phyloP scores from a whole-genome alignment of 495 filamentous ascomycete genomes.

The Mytilinidion resinicola region DNA sequence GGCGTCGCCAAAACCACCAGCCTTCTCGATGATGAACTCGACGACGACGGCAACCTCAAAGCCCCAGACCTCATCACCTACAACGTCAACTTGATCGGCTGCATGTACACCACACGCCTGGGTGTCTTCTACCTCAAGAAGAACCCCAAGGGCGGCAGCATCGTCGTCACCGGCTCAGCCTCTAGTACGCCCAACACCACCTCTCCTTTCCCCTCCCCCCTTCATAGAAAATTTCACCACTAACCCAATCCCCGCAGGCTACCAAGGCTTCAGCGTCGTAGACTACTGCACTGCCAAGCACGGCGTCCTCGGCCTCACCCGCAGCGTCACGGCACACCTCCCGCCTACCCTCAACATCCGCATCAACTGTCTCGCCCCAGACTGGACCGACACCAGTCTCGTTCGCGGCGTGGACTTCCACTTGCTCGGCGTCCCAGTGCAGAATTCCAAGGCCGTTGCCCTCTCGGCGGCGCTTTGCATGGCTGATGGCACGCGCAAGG shows the following conservation, averaged over 20 bases:
- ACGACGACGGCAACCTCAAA: constrained; percentile 18
- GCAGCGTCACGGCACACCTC: constrained; percentile 13
- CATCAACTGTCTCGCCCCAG: constrained; percentile 30
- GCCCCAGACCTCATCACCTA: constrained; percentile 15
- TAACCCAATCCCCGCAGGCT: not conserved
- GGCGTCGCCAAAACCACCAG: constrained; percentile 5
- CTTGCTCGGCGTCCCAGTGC: constrained; percentile 1
- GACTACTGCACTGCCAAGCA: constrained; percentile 1
- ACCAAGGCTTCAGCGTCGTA: constrained; percentile 18
- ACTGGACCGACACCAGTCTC: constrained; percentile 29
- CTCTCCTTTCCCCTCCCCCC: not conserved
- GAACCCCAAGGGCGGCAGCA: constrained; percentile 17
- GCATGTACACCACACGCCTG: constrained; percentile 21
- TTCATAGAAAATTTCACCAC: not conserved
- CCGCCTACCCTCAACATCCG: constrained; percentile 24
- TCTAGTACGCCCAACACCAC: constrained; percentile 16
- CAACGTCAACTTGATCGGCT: constrained; percentile 24
- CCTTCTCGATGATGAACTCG: constrained; percentile 18
- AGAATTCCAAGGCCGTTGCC: constrained; percentile 29
- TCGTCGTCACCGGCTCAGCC: constrained; percentile 29
- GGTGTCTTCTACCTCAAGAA: constrained; percentile 16
- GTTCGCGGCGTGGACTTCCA: constrained; percentile 11
- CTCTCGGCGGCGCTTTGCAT: constrained; percentile 26
- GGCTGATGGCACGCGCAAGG: constrained; percentile 23
- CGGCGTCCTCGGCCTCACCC: constrained; percentile 14